A percentile compares a stretch with the other conserved stretches of the same genome.
Evolutionary conservation across 495 filamentous ascomycete species (phyloP).

Genomic region (Hapsidospora chrysogenum): DNA sequence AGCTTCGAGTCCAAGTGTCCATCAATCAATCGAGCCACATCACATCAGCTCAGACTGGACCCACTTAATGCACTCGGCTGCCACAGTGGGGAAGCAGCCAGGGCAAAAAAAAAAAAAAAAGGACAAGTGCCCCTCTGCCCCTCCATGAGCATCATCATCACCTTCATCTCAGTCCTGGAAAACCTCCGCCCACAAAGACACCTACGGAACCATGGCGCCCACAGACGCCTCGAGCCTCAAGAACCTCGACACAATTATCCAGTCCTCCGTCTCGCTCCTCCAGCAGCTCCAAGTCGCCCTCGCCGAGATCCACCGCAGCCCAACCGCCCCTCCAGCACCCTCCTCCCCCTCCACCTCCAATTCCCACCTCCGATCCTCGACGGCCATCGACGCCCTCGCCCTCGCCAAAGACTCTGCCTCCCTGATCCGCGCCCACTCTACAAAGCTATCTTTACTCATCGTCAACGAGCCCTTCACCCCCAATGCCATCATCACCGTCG

Average conservation of each 20-base stretch:
- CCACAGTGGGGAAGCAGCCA: too few species aligned
- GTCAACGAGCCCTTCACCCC: constrained; percentile 75
- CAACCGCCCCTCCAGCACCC: not conserved
- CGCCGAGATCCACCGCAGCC: not conserved
- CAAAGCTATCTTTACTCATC: constrained; percentile 70
- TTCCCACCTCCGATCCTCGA: constrained; percentile 1
- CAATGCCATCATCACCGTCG: constrained; percentile 47
- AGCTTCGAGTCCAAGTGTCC: not conserved
- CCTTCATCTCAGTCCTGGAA: too few species aligned
- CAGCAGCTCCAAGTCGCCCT: constrained; percentile 8
- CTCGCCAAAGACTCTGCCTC: constrained; percentile 48
- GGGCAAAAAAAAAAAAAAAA: not conserved
- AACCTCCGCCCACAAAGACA: too few species aligned
- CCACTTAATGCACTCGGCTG: too few species aligned
- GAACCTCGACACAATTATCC: constrained; percentile 7
- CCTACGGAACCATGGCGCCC: too few species aligned
- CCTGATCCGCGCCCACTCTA: constrained; percentile 63
- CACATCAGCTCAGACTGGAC: too few species aligned
- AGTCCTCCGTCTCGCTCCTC: constrained; percentile 11
- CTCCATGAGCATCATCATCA: not conserved
- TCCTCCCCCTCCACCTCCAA: not conserved
- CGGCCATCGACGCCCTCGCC: constrained; percentile 23
- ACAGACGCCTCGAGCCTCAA: not conserved
- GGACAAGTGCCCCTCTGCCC: not conserved
- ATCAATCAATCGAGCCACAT: not conserved